phyloP scores from a whole-genome alignment of 2,329 filamentous ascomycete genomes.

The Nemania diffusa region DNA sequence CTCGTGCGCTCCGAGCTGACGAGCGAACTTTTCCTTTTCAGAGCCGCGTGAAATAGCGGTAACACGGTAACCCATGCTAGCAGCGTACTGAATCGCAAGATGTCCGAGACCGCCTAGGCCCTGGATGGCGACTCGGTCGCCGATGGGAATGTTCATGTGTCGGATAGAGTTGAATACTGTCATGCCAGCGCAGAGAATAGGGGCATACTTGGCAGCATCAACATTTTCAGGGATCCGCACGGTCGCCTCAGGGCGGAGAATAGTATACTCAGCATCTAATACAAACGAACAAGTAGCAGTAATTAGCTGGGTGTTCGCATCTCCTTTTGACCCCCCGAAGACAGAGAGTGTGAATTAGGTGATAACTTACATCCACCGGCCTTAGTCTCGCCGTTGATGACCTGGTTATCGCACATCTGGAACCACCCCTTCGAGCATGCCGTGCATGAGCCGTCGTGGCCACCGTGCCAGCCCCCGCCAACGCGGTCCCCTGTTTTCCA shows the following conservation, averaged over 20 bases:
- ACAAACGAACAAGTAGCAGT: too few species aligned
- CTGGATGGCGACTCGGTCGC: constrained; percentile 57
- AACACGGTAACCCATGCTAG: constrained; percentile 71
- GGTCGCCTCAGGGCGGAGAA: constrained; percentile 64
- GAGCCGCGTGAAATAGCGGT: constrained; percentile 63
- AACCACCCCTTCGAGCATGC: constrained; percentile 64
- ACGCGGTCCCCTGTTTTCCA: constrained; percentile 69
- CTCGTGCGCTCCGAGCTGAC: constrained; percentile 65
- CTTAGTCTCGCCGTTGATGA: constrained; percentile 49
- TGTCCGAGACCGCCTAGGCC: constrained; percentile 74
- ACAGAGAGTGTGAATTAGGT: background rate
- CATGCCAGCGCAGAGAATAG: constrained; percentile 62
- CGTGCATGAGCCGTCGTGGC: constrained; percentile 62
- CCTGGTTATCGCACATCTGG: constrained; percentile 55
- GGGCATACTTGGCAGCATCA: constrained; percentile 56
- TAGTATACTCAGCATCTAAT: constrained; percentile 63
- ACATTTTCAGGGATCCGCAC: constrained; percentile 57
- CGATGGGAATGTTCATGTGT: constrained; percentile 49
- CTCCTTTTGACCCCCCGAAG: background rate
- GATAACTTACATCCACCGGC: constrained; percentile 63
- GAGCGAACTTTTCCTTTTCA: constrained; percentile 64
- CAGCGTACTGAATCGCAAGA: constrained; percentile 72
- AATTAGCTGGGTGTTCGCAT: constrained; percentile 40
- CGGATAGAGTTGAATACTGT: constrained; percentile 58
- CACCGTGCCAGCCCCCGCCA: constrained; percentile 60